Evolutionary conservation across 208 protist species (phyloP).

Genomic region (Trypanosoma vivax): DNA sequence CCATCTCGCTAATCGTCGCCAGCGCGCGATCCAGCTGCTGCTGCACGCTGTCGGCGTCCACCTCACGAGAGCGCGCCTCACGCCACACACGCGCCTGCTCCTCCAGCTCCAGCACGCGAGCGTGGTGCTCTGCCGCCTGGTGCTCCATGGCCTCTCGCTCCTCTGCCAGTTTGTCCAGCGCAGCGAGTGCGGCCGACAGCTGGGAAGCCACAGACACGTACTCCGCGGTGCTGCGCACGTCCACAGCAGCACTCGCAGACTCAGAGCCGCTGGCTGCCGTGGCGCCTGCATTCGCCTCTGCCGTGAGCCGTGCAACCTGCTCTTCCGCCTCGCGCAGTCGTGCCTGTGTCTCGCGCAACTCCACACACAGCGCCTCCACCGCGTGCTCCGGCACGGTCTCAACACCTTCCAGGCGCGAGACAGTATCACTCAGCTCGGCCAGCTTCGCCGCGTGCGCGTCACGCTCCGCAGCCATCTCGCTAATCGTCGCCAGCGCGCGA

Average conservation of each 20-base stretch:
- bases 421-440: not conserved
- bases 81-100: too few species aligned
- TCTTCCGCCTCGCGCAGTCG: conserved; percentile 16
- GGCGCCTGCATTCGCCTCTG: conserved; percentile 9
- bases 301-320: conserved; percentile 6
- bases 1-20: conserved; percentile 6
- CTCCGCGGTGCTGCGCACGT: not conserved
- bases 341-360: conserved; percentile 13
- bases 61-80: not conserved
- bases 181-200: not conserved
- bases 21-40: conserved; percentile 19
- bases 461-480: conserved; percentile 8
- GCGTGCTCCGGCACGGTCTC: not conserved
- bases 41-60: conserved; percentile 7
- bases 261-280: not conserved
- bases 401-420: conserved; percentile 3
- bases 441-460: conserved; percentile 6
- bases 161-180: conserved; percentile 1
- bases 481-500: conserved; percentile 10
- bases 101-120: not conserved
- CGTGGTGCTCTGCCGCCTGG: not conserved
- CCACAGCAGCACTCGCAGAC: not conserved
- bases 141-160: not conserved
- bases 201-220: conserved; percentile 1
- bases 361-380: conserved; percentile 7